Base-by-base conservation (phyloP, 192 early-diverging fungal genomes). In the Obelidium mucronatum region DNA sequence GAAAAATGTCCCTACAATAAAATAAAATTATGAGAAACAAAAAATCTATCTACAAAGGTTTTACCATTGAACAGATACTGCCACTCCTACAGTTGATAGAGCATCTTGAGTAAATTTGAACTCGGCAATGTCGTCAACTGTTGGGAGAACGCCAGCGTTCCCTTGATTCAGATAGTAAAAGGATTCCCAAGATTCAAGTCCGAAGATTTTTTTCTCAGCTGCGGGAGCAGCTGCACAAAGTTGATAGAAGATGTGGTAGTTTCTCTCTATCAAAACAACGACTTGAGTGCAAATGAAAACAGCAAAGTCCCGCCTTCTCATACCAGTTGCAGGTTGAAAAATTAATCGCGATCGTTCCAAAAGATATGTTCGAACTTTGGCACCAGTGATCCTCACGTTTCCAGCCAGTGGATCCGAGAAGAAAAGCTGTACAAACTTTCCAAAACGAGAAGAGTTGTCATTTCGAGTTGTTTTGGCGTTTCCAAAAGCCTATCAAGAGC, bases 191-290 rank as follows among this genome's bases (percentile, higher is more conserved):
- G 84, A 80, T 28, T 78, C 82, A 37, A 95, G 76, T 31, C 91
- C 91, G 19, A 93, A 83, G 40, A 93, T 88, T 59, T 92, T 90
- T 44, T 82, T 35, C 61, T 82, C 81, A 39, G 81, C 81, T 6
- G 67, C 67, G 13, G 81, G 81, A 55, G 56, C 70, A 4, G 56
- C 81, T 33, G 74, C 65, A 48, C 81, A 82, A 13, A 82, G 58
- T 42, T 97, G 95, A 81, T 97, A 97, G 77, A 97, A 97, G 73
- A 97, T 93, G 80, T 97, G 96, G 82, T 97, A 97, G 84, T 96
- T 96, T 74, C 95, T 90, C 82, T 96, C 95, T 76, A 17, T 5
- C 19, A 56, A 74, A 44, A 74, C 40, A 31, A 33, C 2, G 34
- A 51, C 13, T 19, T 51, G 4, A 56, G 63, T 78, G 8, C n/a